Evolutionary conservation across 495 filamentous ascomycete genomes (phyloP), one percentile per base, ranked within the genome.

Genomic region (Neurospora tetraspora): DNA sequence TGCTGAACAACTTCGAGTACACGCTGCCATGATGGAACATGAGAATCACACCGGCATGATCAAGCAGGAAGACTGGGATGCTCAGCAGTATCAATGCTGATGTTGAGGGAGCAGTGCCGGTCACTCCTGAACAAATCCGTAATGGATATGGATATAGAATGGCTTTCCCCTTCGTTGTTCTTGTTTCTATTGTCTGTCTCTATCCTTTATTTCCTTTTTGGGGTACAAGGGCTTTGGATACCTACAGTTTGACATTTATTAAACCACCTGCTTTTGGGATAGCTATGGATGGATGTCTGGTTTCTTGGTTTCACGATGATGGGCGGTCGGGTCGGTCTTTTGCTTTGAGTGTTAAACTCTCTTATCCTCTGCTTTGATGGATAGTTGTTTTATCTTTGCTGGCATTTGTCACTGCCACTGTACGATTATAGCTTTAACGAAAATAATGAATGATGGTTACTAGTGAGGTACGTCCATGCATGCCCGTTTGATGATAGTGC

Each of bases 31-130:
- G 16, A 76, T 77, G 75, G 80, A 80, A 10, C 71, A 75, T 2
- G 79, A 83, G 5, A 72, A 65, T 5, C 61, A 59, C 0, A 77
- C 76, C 9, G n/a, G n/a, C n/a, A 47, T 75, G 61, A 76, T 85
- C 36, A 84, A 85, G 73, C 77, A 73, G 37, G 83, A 85, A 74
- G 79, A 80, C 0, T 81, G 79, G 79, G 80, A 78, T 14, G 36
- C 70, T 5, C 73, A 73, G 27, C 69, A 39, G n/a, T 73, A 71
- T 38, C 71, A 72, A 14, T 38, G 42, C 34, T 18, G 27, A 34
- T 65, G 6, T 14, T 27, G 12, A 53, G 53, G 20, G 27, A 34
- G 12, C 27, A 61, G 27, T 34, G 53, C 53, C 27, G 27, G 53
- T 34, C 27, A 34, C 27, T 18, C 7, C 6, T 65, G 12, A 9